Percentiles rank a stretch among this genome's conserved stretches.
Conservation (phyloP, 2,329 filamentous ascomycete genomes). For the Xylariomycetidae sp. region DNA sequence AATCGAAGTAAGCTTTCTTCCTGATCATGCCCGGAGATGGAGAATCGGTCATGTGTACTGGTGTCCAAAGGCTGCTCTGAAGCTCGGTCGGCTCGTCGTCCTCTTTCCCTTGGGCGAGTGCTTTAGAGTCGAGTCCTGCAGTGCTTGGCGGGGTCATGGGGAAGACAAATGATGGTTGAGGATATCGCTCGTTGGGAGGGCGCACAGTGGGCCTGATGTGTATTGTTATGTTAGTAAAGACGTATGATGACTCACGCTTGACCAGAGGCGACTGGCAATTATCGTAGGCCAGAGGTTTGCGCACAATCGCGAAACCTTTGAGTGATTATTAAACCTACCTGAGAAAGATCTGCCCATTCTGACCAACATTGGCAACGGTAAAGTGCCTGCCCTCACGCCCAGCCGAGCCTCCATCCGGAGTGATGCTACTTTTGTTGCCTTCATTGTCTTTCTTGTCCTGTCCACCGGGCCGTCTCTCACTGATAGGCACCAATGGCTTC, state of each 20-base stretch:
- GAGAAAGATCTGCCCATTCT: conserved; percentile 77
- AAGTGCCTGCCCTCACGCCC: conserved; percentile 68
- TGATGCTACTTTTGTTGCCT: conserved; percentile 49
- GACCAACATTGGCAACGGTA: conserved; percentile 75
- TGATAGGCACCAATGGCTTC: conserved; percentile 23
- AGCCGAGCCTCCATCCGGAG: conserved; percentile 56
- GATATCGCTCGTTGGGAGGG: conserved; percentile 56
- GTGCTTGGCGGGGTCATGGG: conserved; percentile 57
- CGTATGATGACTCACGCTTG: too few relatives aligned
- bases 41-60: conserved; percentile 28
- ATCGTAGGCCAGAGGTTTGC: background rate
- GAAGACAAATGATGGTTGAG: conserved; percentile 57
- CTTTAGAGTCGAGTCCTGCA: conserved; percentile 47
- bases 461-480: conserved; percentile 18
- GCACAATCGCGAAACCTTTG: background rate
- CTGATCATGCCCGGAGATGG: conserved; percentile 25
- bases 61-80: conserved; percentile 38
- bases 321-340: conserved; percentile 55
- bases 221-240: conserved; percentile 13
- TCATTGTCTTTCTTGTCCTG: conserved; percentile 49
- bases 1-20: conserved; percentile 29
- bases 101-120: conserved; percentile 24
- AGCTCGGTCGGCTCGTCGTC: conserved; percentile 27
- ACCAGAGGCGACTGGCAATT: background rate
- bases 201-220: conserved; percentile 53